These are phyloP conservation scores for Rutstroemia sydowiana DNA, from an alignment of 2,329 filamentous ascomycete species.

Conservation along the genomic window DNA sequence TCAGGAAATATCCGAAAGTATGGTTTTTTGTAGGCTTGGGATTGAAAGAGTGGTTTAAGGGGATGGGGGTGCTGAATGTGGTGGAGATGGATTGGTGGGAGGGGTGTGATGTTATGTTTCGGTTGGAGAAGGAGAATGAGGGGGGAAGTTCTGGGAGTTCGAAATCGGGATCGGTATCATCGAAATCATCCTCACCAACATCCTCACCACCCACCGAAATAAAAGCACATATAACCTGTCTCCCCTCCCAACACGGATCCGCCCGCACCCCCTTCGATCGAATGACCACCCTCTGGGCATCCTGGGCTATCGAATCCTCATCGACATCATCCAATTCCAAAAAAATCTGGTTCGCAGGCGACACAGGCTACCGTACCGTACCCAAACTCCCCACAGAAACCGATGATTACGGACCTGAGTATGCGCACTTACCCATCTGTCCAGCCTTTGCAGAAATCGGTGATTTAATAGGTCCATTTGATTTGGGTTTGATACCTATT, in stretches of 20 bases:
- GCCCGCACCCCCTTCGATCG: slow-evolving; percentile 60
- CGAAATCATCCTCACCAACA: slow-evolving; percentile 24
- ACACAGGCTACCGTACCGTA: slow-evolving; percentile 84
- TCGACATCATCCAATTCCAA: too few species aligned
- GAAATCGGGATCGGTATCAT: too few species aligned
- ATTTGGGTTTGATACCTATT: slow-evolving; percentile 87
- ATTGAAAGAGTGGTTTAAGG: slow-evolving; percentile 73
- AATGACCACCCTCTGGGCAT: slow-evolving; percentile 75
- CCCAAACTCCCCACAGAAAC: slow-evolving; percentile 50
- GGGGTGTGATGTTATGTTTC: slow-evolving; percentile 63
- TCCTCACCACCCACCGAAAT: slow-evolving; percentile 39
- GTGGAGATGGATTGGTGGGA: slow-evolving; percentile 97
- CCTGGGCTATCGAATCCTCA: slow-evolving; percentile 72
- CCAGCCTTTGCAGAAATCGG: slow-evolving; percentile 85
- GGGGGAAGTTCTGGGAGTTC: too few species aligned
- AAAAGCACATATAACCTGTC: slow-evolving; percentile 63
- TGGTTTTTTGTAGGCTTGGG: slow-evolving; percentile 87
- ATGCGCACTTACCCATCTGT: slow-evolving; percentile 61
- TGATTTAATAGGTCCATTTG: slow-evolving; percentile 71
- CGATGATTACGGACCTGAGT: slow-evolving; percentile 67
- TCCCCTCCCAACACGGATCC: slow-evolving; percentile 79
- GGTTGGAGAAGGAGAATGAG: slow-evolving; percentile 25
- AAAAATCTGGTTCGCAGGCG: slow-evolving; percentile 82
- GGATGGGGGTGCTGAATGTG: slow-evolving; percentile 63
- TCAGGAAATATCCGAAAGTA: slow-evolving; percentile 63